Evolutionary conservation across 768 basidiomycete genomes (phyloP).

Genomic region (Pleurotus djamor): DNA sequence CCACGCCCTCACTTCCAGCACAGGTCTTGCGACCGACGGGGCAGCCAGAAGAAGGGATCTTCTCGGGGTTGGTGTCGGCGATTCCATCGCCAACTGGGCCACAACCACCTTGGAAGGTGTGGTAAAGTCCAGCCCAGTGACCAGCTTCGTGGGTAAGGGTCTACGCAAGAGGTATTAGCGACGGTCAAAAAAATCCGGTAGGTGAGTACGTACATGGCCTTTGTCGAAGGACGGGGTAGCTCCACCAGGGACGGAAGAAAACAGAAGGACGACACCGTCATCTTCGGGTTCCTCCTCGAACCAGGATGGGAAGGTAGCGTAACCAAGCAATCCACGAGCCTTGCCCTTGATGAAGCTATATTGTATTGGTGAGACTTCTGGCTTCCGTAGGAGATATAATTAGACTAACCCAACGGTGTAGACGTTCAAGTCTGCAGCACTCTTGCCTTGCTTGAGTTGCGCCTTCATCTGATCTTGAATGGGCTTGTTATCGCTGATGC

Average conservation of each 20-base stretch:
- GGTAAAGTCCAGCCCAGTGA: conserved; percentile 59
- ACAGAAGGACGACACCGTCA: conserved; percentile 47
- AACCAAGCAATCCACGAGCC: conserved; percentile 46
- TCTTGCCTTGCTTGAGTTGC: conserved; percentile 36
- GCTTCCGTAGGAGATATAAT: not conserved
- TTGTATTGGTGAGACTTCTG: not conserved
- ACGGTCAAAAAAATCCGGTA: conserved; percentile 15
- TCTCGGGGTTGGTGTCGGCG: conserved; percentile 44
- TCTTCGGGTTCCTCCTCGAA: conserved; percentile 37
- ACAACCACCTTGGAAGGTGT: conserved; percentile 58
- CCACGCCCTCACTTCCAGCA: not conserved
- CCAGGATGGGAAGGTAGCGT: conserved; percentile 48
- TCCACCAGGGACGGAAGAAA: conserved; percentile 42
- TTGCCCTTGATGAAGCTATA: conserved; percentile 33
- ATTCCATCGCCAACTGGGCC: conserved; percentile 36
- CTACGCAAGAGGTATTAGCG: conserved; percentile 16
- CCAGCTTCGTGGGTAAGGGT: conserved; percentile 59
- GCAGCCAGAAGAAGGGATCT: conserved; percentile 39
- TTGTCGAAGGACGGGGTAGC: conserved; percentile 37
- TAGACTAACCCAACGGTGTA: conserved; percentile 45
- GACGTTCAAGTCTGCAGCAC: conserved; percentile 38
- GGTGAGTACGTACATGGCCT: conserved; percentile 24
- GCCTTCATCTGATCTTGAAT: conserved; percentile 46
- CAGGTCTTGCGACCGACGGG: conserved; percentile 17
- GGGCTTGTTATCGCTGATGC: conserved; percentile 29